Evolutionary conservation across 1,284 basidiomycete species (phyloP).

Genomic region (Cutaneotrichosporon sp.): DNA sequence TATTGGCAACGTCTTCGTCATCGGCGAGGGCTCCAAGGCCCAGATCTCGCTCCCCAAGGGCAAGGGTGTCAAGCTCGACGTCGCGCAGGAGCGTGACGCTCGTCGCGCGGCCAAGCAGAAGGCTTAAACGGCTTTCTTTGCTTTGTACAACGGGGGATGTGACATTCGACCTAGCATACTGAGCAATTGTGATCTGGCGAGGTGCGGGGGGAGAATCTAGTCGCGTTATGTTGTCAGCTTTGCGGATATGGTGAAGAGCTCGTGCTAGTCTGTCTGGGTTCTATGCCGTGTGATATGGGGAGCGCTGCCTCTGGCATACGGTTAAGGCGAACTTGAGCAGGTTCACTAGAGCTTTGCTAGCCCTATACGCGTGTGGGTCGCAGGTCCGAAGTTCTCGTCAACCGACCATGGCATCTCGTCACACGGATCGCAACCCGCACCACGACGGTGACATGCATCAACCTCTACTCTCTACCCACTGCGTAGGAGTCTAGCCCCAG

Average conservation of each 20-base stretch:
- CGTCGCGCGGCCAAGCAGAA: slow-evolving; percentile 7
- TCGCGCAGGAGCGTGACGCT: slow-evolving; percentile 13
- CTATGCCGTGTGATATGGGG: too few relatives aligned
- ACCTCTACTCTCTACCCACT: too few relatives aligned
- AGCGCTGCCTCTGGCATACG: too few relatives aligned
- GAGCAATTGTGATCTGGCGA: background rate
- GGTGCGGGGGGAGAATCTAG: too few relatives aligned
- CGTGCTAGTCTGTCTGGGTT: background rate
- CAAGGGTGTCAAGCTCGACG: slow-evolving; percentile 85
- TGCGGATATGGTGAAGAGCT: background rate
- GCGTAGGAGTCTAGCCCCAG: background rate
- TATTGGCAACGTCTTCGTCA: slow-evolving; percentile 95
- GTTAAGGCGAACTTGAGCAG: too few relatives aligned
- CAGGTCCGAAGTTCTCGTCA: too few relatives aligned
- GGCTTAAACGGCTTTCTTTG: slow-evolving; percentile 10
- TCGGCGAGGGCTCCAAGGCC: slow-evolving; percentile 91
- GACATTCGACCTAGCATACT: slow-evolving; percentile 11
- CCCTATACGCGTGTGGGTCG: too few relatives aligned
- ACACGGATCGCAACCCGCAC: too few relatives aligned
- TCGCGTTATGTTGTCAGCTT: background rate
- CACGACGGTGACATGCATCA: too few relatives aligned
- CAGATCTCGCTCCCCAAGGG: slow-evolving; percentile 98
- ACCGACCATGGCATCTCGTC: too few relatives aligned
- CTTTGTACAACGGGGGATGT: slow-evolving; percentile 13
- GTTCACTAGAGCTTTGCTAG: too few relatives aligned